A percentile compares a stretch with the other conserved stretches of the same genome.
Evolutionary conservation across 164 flowering plant genomes (phyloP).

Genomic region (Amborella trichopoda): DNA sequence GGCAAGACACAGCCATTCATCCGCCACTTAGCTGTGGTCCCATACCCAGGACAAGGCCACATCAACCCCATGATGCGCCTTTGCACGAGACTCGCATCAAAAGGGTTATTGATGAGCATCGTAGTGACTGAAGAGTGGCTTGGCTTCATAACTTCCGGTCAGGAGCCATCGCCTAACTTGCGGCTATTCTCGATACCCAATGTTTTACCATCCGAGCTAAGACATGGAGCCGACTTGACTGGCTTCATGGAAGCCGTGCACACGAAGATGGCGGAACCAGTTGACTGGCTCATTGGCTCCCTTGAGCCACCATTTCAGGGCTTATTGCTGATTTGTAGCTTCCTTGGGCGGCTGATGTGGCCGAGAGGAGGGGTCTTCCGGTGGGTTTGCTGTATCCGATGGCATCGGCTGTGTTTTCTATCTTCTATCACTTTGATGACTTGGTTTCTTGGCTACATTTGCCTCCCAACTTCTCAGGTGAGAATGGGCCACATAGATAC

Average conservation of each 20-base stretch:
- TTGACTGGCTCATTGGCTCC: slow-evolving; percentile 37
- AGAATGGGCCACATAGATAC: too few species aligned
- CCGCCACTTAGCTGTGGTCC: slow-evolving; percentile 47
- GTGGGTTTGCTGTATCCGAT: slow-evolving; percentile 39
- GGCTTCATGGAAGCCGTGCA: slow-evolving; percentile 42
- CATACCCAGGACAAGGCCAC: slow-evolving; percentile 54
- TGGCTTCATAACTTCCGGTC: slow-evolving; percentile 37
- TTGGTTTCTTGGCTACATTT: too few species aligned
- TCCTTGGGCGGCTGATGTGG: slow-evolving; percentile 34
- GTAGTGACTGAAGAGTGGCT: slow-evolving; percentile 81
- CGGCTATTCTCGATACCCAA: slow-evolving; percentile 50
- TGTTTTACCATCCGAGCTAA: slow-evolving; percentile 61
- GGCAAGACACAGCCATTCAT: too few species aligned
- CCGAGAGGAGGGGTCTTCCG: slow-evolving; percentile 33
- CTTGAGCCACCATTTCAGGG: slow-evolving; percentile 16
- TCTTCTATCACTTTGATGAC: slow-evolving; percentile 26
- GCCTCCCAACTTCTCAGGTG: too few species aligned
- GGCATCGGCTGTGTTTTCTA: slow-evolving; percentile 36
- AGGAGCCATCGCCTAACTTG: slow-evolving; percentile 20
- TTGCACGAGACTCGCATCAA: slow-evolving; percentile 26
- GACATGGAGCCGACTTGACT: slow-evolving; percentile 26
- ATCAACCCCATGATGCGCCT: slow-evolving; percentile 55
- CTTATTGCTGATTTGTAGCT: slow-evolving; percentile 39
- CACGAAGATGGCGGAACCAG: slow-evolving; percentile 44
- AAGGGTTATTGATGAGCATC: slow-evolving; percentile 44